Evolutionary conservation across 2,329 filamentous ascomycete species (phyloP), one percentile per base, ranked within the genome.

Genomic region (Colletotrichum destructivum): DNA sequence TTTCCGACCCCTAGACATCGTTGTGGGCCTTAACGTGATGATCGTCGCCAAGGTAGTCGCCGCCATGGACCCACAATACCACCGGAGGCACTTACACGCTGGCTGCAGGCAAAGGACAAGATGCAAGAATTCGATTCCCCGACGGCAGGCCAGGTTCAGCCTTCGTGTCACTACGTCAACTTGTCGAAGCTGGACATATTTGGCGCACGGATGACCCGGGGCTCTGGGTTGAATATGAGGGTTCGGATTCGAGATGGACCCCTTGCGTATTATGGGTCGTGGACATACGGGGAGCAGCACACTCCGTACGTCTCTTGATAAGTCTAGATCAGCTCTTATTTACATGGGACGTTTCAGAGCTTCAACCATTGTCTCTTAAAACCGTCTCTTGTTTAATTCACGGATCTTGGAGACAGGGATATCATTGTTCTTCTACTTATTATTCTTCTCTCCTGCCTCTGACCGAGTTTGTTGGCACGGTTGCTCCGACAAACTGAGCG

Each of bases 191-290:
- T 3, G 54, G 59, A 38, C 46, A 26, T 40, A 59, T 71, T 52
- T 47, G 35, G 56, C 47, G 26, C 40, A 49, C 59, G 65, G 69
- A 69, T 62, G 59, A 69, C 59, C 69, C 69, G 65, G 69, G 35
- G 44, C 38, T 51, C 40, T 59, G 64, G 64, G 54, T 63, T 52
- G 38, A 69, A 63, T 18, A 44, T 68, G 59, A 59, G 23, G 46
- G 57, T 23, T 60, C 69, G 69, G 64, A 52, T 69, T 57, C 44
- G 51, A 71, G 65, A 71, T 71, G 64, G 69, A 69, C 65, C 65
- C 65, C 69, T 68, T 68, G 31, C 59, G 57, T 69, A 42, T 52
- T 62, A 60, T 60, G 57, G 40, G 40, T 26, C 52, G 44, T 68
- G 46, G 69, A 35, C 51, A 55, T 12, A 59, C 64, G 65, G 69